Evolutionary conservation across 2,329 filamentous ascomycete genomes (phyloP), one percentile per base, ranked within the genome.

Genomic region (Dothistroma pini): DNA sequence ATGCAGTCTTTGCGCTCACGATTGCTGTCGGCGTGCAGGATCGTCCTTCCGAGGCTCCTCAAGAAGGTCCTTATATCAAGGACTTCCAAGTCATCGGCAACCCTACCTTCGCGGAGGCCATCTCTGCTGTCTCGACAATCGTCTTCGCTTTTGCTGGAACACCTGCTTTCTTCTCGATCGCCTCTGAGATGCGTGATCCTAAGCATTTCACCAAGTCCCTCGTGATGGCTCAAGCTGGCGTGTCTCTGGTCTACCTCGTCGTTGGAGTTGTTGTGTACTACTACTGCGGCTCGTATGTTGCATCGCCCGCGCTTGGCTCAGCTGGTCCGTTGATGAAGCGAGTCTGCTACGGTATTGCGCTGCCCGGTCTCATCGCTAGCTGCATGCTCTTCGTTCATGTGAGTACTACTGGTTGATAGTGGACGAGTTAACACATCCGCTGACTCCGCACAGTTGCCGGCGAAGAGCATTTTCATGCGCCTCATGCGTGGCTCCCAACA

Each of bases 91-190:
- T 56, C 78, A 67, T 63, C 7, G 59, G 60, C 14, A 41, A 50
- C 2, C 31, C 67, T 5, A 66, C 58, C 1, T 72, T 89, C 47
- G 77, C 78, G 47, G 78, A 83, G 44, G 84, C 78, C 19, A 87
- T 89, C 69, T 79, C 85, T 12, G 81, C 84, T 25, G 81, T 89
- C 35, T 81, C 80, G 68, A 90, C 73, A 3, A 64, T 74, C 51
- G 66, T 78, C 25, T 78, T 78, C 53, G 71, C 77, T 6, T 78
- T 71, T 56, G 71, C 74, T 4, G 76, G 75, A 25, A 75, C 75
- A 0, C 71, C 75, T 0, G 73, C 70, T 9, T 78, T 75, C 68
- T 74, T 77, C 64, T 70, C 74, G 1, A 73, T 77, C 57, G 70
- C 71, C 1, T 71, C 75, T 0, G 75, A 78, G 58, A 78, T 78